phyloP scores from a whole-genome alignment of 2,329 filamentous ascomycete genomes.

The Cordyceps tenuipes region DNA sequence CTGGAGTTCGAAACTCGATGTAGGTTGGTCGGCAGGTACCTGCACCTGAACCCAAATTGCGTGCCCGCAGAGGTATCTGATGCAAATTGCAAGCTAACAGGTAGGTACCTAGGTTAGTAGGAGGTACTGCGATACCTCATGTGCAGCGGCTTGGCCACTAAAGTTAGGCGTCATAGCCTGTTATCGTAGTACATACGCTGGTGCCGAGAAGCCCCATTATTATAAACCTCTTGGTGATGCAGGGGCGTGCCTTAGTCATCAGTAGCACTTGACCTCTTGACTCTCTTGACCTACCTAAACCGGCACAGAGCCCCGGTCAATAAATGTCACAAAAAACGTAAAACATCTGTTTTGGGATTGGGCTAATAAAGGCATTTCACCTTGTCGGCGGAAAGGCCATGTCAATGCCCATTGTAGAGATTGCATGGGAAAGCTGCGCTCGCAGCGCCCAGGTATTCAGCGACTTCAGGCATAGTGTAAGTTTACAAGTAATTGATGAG shows the following conservation, averaged over 20 bases:
- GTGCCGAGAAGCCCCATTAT: neutral
- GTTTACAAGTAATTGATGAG: too few relatives aligned
- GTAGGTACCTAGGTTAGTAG: too few relatives aligned
- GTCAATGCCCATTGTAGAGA: neutral
- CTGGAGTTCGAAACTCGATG: neutral
- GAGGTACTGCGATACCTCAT: too few relatives aligned
- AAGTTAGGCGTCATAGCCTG: neutral
- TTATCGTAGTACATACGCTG: neutral
- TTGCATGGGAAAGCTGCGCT: neutral
- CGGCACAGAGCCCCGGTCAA: neutral
- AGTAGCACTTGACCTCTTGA: neutral
- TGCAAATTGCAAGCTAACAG: neutral
- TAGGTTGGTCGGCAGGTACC: neutral
- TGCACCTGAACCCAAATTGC: neutral
- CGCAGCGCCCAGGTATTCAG: too few relatives aligned
- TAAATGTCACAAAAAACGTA: neutral
- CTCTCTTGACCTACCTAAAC: conserved; percentile 6
- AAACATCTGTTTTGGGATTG: neutral
- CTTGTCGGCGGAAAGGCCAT: neutral
- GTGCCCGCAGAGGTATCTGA: neutral
- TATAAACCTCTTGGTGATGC: neutral
- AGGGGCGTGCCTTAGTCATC: conserved; percentile 1
- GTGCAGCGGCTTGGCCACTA: neutral
- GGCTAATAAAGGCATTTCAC: neutral
- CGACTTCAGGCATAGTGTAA: too few relatives aligned